A percentile compares a stretch with the other conserved stretches of the same genome.
Conservation (phyloP, 2,329 filamentous ascomycete genomes). For the Ceratocystis destructans region DNA sequence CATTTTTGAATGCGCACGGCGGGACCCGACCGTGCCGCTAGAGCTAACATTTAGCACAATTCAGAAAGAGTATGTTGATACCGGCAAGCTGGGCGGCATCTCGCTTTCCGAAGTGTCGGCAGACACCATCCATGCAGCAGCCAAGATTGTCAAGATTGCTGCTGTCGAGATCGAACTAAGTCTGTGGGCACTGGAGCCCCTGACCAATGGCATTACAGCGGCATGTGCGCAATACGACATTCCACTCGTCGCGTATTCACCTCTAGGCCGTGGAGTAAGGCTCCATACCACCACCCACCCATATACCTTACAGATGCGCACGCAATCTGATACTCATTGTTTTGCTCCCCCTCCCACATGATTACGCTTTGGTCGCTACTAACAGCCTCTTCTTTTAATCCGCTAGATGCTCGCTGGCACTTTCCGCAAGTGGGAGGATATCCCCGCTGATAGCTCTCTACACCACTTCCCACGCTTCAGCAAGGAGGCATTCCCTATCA, state of each 20-base stretch:
- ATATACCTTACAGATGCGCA: not conserved
- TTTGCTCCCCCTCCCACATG: not conserved
- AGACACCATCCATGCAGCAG: slow-evolving; percentile 36
- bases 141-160: slow-evolving; percentile 31
- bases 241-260: slow-evolving; percentile 58
- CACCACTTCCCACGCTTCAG: slow-evolving; percentile 44
- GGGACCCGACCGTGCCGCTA: slow-evolving; percentile 38
- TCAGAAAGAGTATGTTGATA: slow-evolving; percentile 36
- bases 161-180: slow-evolving; percentile 43
- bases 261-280: slow-evolving; percentile 44
- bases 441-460: slow-evolving; percentile 38
- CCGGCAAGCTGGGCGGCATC: slow-evolving; percentile 38
- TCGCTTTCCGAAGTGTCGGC: slow-evolving; percentile 39
- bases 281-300: not conserved
- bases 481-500: slow-evolving; percentile 47
- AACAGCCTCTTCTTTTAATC: slow-evolving; percentile 30
- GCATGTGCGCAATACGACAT: slow-evolving; percentile 51
- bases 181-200: slow-evolving; percentile 35
- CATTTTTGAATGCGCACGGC: slow-evolving; percentile 44
- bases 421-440: slow-evolving; percentile 39
- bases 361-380: slow-evolving; percentile 13
- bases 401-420: slow-evolving; percentile 38
- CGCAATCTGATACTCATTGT: not conserved
- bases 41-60: slow-evolving; percentile 33
- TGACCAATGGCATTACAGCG: slow-evolving; percentile 38